Evolutionary conservation across 148 eudicot genomes (phyloP).

Genomic region (Silene uniflora): DNA sequence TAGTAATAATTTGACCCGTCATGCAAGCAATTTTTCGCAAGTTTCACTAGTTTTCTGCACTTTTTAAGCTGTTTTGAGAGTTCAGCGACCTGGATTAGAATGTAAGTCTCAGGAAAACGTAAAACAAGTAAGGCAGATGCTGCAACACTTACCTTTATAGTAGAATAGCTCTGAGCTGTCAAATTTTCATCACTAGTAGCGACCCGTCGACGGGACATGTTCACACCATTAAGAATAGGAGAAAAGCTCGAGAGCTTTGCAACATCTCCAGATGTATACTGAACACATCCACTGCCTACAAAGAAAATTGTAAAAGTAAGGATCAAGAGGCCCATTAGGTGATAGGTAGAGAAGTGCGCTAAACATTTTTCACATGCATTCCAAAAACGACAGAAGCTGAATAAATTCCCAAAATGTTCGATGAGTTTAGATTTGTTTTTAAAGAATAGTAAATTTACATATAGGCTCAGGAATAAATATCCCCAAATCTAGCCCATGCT

Average conservation of each 20-base stretch:
- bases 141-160: constrained; percentile 42
- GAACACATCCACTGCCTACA: constrained; percentile 54
- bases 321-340: background rate
- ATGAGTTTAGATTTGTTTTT: background rate
- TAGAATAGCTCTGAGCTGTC: constrained; percentile 32
- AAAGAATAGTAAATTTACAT: background rate
- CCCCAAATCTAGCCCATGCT: background rate
- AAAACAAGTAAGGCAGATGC: constrained; percentile 4
- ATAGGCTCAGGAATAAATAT: background rate
- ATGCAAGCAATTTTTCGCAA: constrained; percentile 62
- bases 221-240: constrained; percentile 46
- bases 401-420: background rate
- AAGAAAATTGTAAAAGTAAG: background rate
- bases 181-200: constrained; percentile 32
- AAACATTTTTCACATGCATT: background rate
- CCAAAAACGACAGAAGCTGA: background rate
- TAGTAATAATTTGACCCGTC: constrained; percentile 50
- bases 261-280: constrained; percentile 75
- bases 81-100: background rate
- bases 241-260: constrained; percentile 43
- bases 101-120: background rate
- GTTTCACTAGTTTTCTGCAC: constrained; percentile 69
- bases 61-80: constrained; percentile 52
- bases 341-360: background rate
- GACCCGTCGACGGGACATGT: constrained; percentile 36